A percentile compares a stretch with the other conserved stretches of the same genome.
Evolutionary conservation across 306 rosid species (phyloP).

Genomic region (Casuarina glauca): DNA sequence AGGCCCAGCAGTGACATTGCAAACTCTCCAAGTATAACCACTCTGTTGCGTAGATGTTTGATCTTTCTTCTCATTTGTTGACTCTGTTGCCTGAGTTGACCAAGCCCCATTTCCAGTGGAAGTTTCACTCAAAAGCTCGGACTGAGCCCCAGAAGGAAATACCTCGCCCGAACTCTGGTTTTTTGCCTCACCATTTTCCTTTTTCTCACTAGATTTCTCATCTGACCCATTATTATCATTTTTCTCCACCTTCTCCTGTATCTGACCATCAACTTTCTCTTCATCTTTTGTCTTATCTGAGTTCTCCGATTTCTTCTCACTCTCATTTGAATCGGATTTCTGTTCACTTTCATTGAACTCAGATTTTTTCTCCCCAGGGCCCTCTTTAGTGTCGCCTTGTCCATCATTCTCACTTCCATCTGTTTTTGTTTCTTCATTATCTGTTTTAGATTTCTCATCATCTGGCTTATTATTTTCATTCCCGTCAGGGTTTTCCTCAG

Average conservation of each 20-base stretch:
- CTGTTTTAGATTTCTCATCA: constrained; percentile 45
- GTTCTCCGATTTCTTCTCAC: constrained; percentile 40
- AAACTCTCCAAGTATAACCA: constrained; percentile 68
- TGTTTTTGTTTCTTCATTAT: constrained; percentile 29
- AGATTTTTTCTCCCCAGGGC: constrained; percentile 41
- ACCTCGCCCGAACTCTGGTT: constrained; percentile 51
- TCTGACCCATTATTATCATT: constrained; percentile 43
- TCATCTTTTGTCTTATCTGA: constrained; percentile 34
- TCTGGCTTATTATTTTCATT: constrained; percentile 36
- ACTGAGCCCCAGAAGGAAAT: constrained; percentile 72
- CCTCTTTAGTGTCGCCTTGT: constrained; percentile 30
- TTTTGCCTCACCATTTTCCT: constrained; percentile 44
- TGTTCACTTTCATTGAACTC: constrained; percentile 43
- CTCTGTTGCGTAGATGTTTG: constrained; percentile 54
- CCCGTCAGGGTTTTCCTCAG: constrained; percentile 27
- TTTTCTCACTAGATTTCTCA: constrained; percentile 49
- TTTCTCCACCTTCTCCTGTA: constrained; percentile 54
- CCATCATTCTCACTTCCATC: constrained; percentile 29
- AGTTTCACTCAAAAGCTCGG: constrained; percentile 81
- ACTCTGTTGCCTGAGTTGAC: constrained; percentile 79
- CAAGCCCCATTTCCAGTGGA: constrained; percentile 59
- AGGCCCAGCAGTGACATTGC: constrained; percentile 88
- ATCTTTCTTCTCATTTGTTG: constrained; percentile 73
- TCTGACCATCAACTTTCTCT: constrained; percentile 30
- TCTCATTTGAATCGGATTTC: constrained; percentile 48